Conservation (phyloP, 805 yeast species). For the Myxozyma neglecta region DNA sequence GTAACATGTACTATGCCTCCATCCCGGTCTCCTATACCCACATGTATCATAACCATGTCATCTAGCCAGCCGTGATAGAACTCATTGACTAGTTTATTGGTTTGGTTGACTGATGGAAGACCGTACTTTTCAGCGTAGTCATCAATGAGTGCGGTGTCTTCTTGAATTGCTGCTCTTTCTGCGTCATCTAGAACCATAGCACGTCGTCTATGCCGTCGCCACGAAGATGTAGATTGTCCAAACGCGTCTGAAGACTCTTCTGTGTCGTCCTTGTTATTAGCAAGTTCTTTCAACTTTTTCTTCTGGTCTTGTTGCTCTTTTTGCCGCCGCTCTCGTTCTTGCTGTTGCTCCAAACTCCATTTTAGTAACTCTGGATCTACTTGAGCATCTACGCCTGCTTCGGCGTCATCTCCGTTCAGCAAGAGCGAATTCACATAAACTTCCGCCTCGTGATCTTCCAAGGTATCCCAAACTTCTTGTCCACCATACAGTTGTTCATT, state of each 20-base stretch:
- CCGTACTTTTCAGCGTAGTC: background rate
- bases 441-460: conserved; percentile 13
- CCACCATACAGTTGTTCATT: conserved; percentile 24
- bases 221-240: background rate
- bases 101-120: background rate
- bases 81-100: conserved; percentile 14
- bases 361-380: no score
- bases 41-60: conserved; percentile 20
- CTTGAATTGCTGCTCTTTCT: background rate
- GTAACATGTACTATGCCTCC: conserved; percentile 20
- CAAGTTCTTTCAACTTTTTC: no score
- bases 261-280: no score
- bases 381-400: no score
- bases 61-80: conserved; percentile 30
- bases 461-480: conserved; percentile 8
- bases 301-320: no score
- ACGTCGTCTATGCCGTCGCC: background rate
- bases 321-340: no score
- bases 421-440: no score
- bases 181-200: background rate
- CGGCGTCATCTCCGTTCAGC: no score
- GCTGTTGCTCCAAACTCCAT: no score
- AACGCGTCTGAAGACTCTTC: no score
- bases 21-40: conserved; percentile 22
- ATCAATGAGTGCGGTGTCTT: background rate